Evolutionary conservation across 305 asterid species (phyloP).

Genomic region (Solanum hybrid): DNA sequence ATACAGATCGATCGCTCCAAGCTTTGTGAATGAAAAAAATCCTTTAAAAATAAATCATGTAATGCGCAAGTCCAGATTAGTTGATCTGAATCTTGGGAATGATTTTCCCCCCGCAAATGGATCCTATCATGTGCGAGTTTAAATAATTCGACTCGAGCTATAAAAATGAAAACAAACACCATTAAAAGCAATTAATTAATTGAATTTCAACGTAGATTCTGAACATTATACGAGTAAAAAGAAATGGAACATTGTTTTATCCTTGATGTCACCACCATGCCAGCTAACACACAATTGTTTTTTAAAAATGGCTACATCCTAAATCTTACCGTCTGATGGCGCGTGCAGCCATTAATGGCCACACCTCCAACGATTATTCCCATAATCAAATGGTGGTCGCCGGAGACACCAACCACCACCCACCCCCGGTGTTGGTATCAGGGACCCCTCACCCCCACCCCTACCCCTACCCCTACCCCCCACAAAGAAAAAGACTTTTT

Average conservation of each 20-base stretch:
- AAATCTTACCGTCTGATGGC: neutral
- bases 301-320: neutral
- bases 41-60: neutral
- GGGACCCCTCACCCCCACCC: neutral
- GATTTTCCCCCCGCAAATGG: neutral
- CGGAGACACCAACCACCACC: neutral
- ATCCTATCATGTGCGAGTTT: neutral
- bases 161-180: no score
- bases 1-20: neutral
- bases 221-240: neutral
- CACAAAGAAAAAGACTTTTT: neutral
- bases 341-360: slow-evolving; percentile 4
- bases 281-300: neutral
- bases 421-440: neutral
- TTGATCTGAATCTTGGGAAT: neutral
- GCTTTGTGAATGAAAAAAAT: neutral
- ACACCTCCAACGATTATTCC: neutral
- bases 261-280: neutral
- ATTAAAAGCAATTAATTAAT: no score
- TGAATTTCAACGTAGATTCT: neutral
- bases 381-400: neutral
- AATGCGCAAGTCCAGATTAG: neutral
- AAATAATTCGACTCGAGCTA: neutral
- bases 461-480: neutral
- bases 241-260: neutral